Percentiles rank a stretch among this genome's conserved stretches.
Evolutionary conservation across 805 yeast genomes (phyloP).

Genomic region (Metschnikowia reukaufii): DNA sequence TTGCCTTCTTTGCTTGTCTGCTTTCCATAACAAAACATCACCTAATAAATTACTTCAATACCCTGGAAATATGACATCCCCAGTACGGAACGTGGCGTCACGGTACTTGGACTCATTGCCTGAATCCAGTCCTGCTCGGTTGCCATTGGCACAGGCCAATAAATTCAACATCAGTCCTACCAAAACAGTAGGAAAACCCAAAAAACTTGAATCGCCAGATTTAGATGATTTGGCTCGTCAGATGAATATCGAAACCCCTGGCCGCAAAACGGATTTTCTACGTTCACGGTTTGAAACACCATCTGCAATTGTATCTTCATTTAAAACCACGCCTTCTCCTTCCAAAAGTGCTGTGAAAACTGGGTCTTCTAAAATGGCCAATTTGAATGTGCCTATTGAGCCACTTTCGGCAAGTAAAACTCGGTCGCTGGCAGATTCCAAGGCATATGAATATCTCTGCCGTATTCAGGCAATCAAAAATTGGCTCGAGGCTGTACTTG

Average conservation of each 20-base stretch:
- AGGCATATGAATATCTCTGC: slow-evolving; percentile 73
- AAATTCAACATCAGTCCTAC: slow-evolving; percentile 23
- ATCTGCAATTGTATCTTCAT: slow-evolving; percentile 43
- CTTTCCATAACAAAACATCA: too few species aligned
- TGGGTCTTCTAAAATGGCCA: slow-evolving; percentile 12
- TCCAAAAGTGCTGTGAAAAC: slow-evolving; percentile 8
- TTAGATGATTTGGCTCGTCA: slow-evolving; percentile 41
- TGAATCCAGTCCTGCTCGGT: slow-evolving; percentile 27
- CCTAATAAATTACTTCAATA: too few species aligned
- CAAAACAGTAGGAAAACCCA: neutral
- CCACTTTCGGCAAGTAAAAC: slow-evolving; percentile 1
- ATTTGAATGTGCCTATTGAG: slow-evolving; percentile 2
- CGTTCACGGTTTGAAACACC: slow-evolving; percentile 40
- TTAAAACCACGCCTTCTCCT: slow-evolving; percentile 31
- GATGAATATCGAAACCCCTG: slow-evolving; percentile 29
- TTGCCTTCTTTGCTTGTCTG: neutral
- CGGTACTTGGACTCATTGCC: slow-evolving; percentile 36
- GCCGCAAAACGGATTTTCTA: slow-evolving; percentile 28
- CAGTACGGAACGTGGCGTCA: slow-evolving; percentile 31
- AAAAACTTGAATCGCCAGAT: slow-evolving; percentile 29
- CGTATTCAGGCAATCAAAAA: slow-evolving; percentile 77
- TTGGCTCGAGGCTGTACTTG: slow-evolving; percentile 70
- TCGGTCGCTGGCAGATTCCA: slow-evolving; percentile 23
- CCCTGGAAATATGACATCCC: slow-evolving; percentile 20
- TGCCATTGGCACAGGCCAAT: slow-evolving; percentile 33